phyloP scores from a whole-genome alignment of 2,329 filamentous ascomycete genomes.

The Helotiales sp. region DNA sequence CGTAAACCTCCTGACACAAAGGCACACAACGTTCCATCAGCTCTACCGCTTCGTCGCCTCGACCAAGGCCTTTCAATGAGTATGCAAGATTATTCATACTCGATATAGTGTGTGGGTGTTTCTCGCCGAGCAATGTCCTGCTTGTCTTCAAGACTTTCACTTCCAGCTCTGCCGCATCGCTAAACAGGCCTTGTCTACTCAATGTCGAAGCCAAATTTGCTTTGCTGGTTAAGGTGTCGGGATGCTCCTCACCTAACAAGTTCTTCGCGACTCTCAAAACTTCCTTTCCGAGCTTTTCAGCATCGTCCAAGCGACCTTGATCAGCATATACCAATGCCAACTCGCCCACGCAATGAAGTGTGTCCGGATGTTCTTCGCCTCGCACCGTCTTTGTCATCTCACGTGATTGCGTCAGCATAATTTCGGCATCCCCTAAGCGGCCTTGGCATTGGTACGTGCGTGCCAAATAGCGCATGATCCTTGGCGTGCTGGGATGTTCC shows the following conservation, averaged over 20 bases:
- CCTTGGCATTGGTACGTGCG: slow-evolving; percentile 42
- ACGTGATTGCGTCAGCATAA: slow-evolving; percentile 16
- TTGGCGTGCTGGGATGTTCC: slow-evolving; percentile 8
- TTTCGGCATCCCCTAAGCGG: slow-evolving; percentile 24
- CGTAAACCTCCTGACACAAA: background rate
- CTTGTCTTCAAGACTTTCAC: slow-evolving; percentile 13
- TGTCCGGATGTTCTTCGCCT: slow-evolving; percentile 20
- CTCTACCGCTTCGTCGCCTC: background rate
- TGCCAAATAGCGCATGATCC: slow-evolving; percentile 39
- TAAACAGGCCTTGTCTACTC: slow-evolving; percentile 20
- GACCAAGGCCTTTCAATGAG: background rate
- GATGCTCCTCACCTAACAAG: slow-evolving; percentile 21
- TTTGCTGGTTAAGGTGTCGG: slow-evolving; percentile 14
- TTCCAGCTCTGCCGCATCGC: background rate
- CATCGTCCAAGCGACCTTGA: slow-evolving; percentile 35
- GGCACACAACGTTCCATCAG: background rate
- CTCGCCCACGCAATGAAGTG: background rate
- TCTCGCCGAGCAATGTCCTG: slow-evolving; percentile 22
- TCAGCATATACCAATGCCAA: slow-evolving; percentile 44
- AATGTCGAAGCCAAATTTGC: slow-evolving; percentile 19
- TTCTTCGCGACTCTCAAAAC: slow-evolving; percentile 20
- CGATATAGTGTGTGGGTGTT: slow-evolving; percentile 14
- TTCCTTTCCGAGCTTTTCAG: background rate
- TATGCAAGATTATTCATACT: slow-evolving; percentile 22
- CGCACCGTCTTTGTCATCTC: slow-evolving; percentile 12